Conservation (phyloP, 768 basidiomycete genomes). For the Agrocybe chaxingu region DNA sequence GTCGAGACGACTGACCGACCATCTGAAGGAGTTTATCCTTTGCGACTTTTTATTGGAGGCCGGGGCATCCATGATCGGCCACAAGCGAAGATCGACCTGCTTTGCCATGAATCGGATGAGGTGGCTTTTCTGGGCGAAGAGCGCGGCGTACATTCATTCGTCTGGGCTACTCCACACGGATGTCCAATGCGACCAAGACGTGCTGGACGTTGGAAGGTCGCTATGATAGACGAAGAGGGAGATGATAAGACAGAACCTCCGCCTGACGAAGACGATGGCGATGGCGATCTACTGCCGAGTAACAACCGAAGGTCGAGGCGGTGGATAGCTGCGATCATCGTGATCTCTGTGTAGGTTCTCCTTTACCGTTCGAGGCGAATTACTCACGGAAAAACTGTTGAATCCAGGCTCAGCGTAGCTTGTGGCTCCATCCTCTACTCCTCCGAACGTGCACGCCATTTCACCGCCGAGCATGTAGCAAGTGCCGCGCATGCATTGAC, state of each 20-base stretch:
- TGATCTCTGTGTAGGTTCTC: slow-evolving; percentile 21
- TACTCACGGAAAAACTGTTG: not conserved
- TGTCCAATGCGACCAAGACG: slow-evolving; percentile 18
- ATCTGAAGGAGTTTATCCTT: not conserved
- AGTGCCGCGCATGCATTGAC: slow-evolving; percentile 14
- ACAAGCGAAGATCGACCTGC: slow-evolving; percentile 9
- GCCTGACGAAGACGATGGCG: slow-evolving; percentile 17
- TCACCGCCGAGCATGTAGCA: slow-evolving; percentile 18
- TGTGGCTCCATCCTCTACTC: slow-evolving; percentile 17
- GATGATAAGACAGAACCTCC: slow-evolving; percentile 9
- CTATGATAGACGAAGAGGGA: slow-evolving; percentile 8
- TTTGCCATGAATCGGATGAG: slow-evolving; percentile 11
- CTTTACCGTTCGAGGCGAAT: not conserved
- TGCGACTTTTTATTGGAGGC: slow-evolving; percentile 8
- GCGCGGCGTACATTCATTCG: slow-evolving; percentile 18
- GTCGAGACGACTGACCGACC: not conserved
- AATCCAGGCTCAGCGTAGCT: slow-evolving; percentile 12
- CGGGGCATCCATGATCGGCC: not conserved
- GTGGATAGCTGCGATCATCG: slow-evolving; percentile 22
- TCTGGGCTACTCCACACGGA: slow-evolving; percentile 25
- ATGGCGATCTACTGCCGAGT: slow-evolving; percentile 22
- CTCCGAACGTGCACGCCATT: slow-evolving; percentile 22
- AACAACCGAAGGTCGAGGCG: slow-evolving; percentile 13
- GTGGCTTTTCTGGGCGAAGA: slow-evolving; percentile 14
- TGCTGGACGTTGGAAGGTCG: not conserved